These are phyloP conservation scores for Scheffersomyces quercinus DNA, from an alignment of 1,139 yeast genomes.

Conservation along the genomic window DNA sequence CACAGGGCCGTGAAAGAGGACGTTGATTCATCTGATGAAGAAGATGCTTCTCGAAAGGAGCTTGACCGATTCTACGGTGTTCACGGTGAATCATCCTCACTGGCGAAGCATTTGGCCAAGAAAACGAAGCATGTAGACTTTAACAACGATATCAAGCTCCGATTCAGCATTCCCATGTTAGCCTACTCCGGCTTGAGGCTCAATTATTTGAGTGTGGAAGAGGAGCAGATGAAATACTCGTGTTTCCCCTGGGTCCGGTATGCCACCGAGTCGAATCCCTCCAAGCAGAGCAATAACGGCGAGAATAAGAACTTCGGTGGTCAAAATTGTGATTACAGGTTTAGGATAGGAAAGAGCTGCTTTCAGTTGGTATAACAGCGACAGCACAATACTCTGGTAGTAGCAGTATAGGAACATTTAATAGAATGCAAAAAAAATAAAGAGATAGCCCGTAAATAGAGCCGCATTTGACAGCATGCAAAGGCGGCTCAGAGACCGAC, in stretches of 20 bases:
- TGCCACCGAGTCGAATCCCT: constrained; percentile 27
- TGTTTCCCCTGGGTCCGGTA: constrained; percentile 53
- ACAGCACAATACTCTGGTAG: too few species aligned
- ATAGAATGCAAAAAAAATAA: too few species aligned
- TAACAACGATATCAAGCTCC: constrained; percentile 28
- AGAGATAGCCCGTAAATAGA: too few species aligned
- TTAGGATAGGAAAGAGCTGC: constrained; percentile 28
- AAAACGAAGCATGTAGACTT: constrained; percentile 16
- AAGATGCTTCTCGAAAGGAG: constrained; percentile 24
- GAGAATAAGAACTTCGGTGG: constrained; percentile 3
- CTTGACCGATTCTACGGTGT: constrained; percentile 47
- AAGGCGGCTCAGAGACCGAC: too few species aligned
- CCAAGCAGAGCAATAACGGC: background rate
- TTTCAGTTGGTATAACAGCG: constrained; percentile 11
- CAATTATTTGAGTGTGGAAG: constrained; percentile 43
- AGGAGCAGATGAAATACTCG: constrained; percentile 42
- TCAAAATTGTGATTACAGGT: constrained; percentile 25
- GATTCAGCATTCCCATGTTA: constrained; percentile 42
- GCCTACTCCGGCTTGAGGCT: constrained; percentile 46
- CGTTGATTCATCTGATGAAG: constrained; percentile 12
- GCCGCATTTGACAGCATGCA: too few species aligned
- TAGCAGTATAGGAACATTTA: too few species aligned
- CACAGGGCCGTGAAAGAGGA: background rate
- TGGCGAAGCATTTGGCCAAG: constrained; percentile 18
- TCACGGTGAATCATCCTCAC: constrained; percentile 33